Percentiles rank a stretch among this genome's conserved stretches.
Evolutionary conservation across 345 rosid species (phyloP).

Genomic region (Pseudoturritis turrita): DNA sequence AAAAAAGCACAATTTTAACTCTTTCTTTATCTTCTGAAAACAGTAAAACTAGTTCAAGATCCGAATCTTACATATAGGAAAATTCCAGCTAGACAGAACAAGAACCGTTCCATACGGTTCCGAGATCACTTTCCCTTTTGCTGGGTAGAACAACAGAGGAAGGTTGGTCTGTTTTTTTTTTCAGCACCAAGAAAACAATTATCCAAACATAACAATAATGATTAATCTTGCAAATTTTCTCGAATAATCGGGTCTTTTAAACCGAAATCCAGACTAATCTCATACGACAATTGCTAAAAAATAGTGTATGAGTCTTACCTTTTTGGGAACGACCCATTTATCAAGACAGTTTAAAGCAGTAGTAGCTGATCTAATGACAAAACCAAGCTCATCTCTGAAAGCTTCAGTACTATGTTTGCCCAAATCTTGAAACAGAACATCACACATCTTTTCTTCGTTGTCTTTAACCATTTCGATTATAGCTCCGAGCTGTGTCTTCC

Average conservation of each 20-base stretch:
- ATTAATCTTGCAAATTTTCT: background rate
- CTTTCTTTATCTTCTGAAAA: too few species aligned
- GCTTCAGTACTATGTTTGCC: conserved; percentile 79
- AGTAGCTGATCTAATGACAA: conserved; percentile 53
- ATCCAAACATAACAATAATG: background rate
- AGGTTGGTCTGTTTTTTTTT: conserved; percentile 38
- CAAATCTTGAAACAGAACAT: conserved; percentile 62
- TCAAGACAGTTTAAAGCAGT: conserved; percentile 48
- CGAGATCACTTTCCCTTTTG: conserved; percentile 52
- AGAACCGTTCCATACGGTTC: conserved; percentile 87
- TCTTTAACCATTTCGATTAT: conserved; percentile 51
- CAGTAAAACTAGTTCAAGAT: background rate
- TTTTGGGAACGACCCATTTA: conserved; percentile 71
- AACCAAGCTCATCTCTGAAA: conserved; percentile 77
- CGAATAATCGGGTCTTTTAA: background rate
- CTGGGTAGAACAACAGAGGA: conserved; percentile 61
- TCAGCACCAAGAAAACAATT: background rate
- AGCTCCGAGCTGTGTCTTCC: conserved; percentile 63
- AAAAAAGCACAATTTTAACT: background rate
- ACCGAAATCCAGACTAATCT: background rate
- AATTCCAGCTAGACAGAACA: conserved; percentile 74
- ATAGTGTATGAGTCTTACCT: conserved; percentile 37
- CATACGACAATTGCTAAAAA: background rate
- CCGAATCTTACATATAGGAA: conserved; percentile 66
- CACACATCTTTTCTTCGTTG: conserved; percentile 46